Base-by-base conservation (phyloP, 768 basidiomycete genomes). In the Termitomyces sp. region DNA sequence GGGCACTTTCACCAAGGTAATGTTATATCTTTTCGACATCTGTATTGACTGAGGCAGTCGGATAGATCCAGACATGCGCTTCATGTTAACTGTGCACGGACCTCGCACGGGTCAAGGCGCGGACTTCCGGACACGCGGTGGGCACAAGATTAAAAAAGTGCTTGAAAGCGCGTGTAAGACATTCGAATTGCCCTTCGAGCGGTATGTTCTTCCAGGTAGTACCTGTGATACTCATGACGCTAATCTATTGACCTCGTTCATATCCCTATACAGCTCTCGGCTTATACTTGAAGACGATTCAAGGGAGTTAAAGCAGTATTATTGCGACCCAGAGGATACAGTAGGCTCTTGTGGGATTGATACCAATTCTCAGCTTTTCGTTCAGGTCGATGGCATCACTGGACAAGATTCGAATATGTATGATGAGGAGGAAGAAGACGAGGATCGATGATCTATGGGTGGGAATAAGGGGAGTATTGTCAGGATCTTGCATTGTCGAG, bases 71-170 rank as follows among this genome's bases (percentile, higher is more conserved):
- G 63, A 65, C 23, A 61, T 58, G 8, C 67, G 70, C 17, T 73
- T 73, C 59, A 67, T 63, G 16, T 65, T 73, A 11, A 57, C 55
- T 16, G 66, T 75, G 19, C 44, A 52, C 0, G 68, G 68, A 21
- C 70, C 67, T 2, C 41, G 59, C 9, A 32, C 45, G 0, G 59
- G 58, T 12, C 60, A 65, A 37, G 58, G 49, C 6, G 67, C 66
- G 0, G 67, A 75, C 49, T 76, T 79, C 70, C 76, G 75, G 59
- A 75, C 76, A 2, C 74, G 76, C 41, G 75, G 72, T 12, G 73
- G 70, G 47, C 76, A 79, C 61, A 59, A 60, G 35, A 72, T 77
- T 14, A 61, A 65, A 34, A 78, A 77, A 60, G 73, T 79, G 21
- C 67, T 79, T 5, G 63, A 64, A 37, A 72, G 72, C 16, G 76